Base-by-base conservation (phyloP, 2,329 filamentous ascomycete species). In the Sphaerulina vaccinii region DNA sequence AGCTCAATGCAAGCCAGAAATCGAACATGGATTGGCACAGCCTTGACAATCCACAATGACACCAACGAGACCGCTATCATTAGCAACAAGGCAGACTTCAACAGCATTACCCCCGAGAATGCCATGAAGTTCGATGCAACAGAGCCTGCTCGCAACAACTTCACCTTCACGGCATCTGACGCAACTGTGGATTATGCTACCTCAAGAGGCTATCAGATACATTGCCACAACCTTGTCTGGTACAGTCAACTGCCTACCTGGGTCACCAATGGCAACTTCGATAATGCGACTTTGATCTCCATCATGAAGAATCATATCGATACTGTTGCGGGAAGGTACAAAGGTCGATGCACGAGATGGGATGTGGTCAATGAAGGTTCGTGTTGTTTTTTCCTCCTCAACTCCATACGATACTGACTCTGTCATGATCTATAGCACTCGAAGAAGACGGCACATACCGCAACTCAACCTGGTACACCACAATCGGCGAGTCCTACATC, bases 151-250 rank as follows among this genome's bases (percentile, higher is more conserved):
- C 66, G 63, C 3, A 62, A 62, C 47, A 55, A 62, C 23, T 73
- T 73, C 56, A 69, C 56, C 49, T 72, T 65, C 49, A 27, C 49
- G 1, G 24, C 15, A 1, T 42, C 42, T 1, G 37, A 52, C 27
- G 15, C 16, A 19, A 27, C 33, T n/a, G 21, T 52, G 13, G 42
- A 36, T 13, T 35, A n/a, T 35, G 51, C 39, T 5, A 54, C 54
- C n/a, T 58, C 63, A 37, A 68, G 73, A 56, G 62, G 67, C 22
- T 64, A 69, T 40, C 58, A 67, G 45, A 62, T 70, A 49, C 60
- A 70, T 39, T 74, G 72, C 65, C 72, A 74, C 55, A 72, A 59
- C 7, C 61, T 73, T 4, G 70, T 74, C 3, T 75, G 72, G 72
- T 65, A 73, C 59, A 67, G 61, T 33, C 71, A 73, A 42, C 62